phyloP scores from a whole-genome alignment of 2,329 filamentous ascomycete species.

The Botrytis porri region DNA sequence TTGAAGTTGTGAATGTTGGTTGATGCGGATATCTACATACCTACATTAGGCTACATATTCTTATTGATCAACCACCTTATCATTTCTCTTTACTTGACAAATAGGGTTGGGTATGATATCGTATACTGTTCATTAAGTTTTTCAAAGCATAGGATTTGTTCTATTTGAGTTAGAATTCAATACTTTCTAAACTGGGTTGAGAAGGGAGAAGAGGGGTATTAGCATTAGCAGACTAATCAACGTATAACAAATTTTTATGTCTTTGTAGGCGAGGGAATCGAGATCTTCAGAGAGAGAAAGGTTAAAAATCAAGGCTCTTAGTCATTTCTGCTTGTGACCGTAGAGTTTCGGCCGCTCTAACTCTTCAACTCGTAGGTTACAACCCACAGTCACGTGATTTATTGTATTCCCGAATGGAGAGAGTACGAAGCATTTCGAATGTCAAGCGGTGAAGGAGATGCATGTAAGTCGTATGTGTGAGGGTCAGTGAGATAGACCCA shows the following conservation, averaged over 20 bases:
- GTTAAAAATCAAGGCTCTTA: neutral
- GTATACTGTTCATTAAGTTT: neutral
- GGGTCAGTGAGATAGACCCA: neutral
- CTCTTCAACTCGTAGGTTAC: neutral
- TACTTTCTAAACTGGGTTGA: neutral
- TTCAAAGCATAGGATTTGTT: neutral
- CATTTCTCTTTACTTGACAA: neutral
- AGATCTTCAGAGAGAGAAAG: neutral
- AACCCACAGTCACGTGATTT: neutral
- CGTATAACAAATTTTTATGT: neutral
- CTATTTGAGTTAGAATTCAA: neutral
- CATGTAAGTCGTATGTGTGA: neutral
- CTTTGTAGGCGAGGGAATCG: neutral
- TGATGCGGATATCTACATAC: neutral
- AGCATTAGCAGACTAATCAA: neutral
- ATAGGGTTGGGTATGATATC: neutral
- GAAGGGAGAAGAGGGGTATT: neutral
- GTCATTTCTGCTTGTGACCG: neutral
- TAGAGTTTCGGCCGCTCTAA: neutral
- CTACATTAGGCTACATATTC: too few species aligned
- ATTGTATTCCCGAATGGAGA: neutral
- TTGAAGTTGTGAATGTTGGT: neutral
- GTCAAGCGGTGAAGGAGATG: neutral
- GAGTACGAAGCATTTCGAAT: neutral
- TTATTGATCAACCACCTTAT: neutral